Evolutionary conservation across 345 rosid genomes (phyloP), one percentile per base, ranked within the genome.

Genomic region (Hirschfeldia incana): DNA sequence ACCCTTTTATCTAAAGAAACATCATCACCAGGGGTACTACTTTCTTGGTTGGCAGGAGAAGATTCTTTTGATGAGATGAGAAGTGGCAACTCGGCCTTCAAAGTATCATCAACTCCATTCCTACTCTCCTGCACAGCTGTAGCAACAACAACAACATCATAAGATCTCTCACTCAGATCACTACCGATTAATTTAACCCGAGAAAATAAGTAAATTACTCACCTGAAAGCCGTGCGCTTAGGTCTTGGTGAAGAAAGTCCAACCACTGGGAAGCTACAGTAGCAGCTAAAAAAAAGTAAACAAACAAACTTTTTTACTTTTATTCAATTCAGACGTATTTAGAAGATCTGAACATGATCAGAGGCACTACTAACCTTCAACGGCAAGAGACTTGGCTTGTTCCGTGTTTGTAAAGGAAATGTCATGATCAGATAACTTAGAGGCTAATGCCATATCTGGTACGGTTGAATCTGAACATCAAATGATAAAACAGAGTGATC

Each of bases 201-300:
- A 21, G 21, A 21, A 21, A 21, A 21, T 21, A 21, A 21, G 21
- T 21, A 21, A 21, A 21, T 21, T 21, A 21, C 21, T 21, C 83
- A 93, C 99, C 99, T 75, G 92, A 84, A 67, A 95, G 89, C 12
- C 98, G 93, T 68, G 94, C 97, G 70, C 84, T 91, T 67, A 93
- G 86, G 86, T 95, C 97, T 83, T 95, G 98, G 71, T 91, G 89
- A 78, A 95, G 92, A 81, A 91, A 91, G 26, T 93, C 94, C 85
- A 95, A 76, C 99, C 99, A 95, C 71, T 93, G 97, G 17, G 98
- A 87, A 76, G 98, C 96, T 67, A 93, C 89, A 27, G 83, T 87
- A 44, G 99, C 99, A 85, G 96, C 98, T 93, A 0, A 39, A 9
- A 39, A 9, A 9, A 84, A 36, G 0, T 3, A 29, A 69, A 39